Percentiles rank a stretch among this genome's conserved stretches.
Evolutionary conservation across 2,329 filamentous ascomycete genomes (phyloP).

Genomic region (Diplocarpon rosae): DNA sequence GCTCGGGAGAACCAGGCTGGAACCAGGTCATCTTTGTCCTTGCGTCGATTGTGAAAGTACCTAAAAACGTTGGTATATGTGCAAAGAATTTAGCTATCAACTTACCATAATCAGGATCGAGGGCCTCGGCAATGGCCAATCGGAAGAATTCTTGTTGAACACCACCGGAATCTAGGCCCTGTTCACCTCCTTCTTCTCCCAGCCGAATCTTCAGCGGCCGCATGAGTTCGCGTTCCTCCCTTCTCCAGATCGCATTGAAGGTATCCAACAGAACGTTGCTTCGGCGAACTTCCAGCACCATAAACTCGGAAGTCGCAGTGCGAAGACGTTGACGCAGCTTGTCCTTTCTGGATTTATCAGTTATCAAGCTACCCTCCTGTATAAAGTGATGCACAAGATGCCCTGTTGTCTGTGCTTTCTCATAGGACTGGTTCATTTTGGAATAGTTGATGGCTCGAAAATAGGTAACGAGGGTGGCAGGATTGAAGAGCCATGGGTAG

Average conservation of each 20-base stretch:
- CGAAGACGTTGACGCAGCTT: conserved; percentile 52
- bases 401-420: conserved; percentile 51
- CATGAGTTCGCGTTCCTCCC: conserved; percentile 70
- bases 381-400: conserved; percentile 43
- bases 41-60: conserved; percentile 68
- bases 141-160: conserved; percentile 97
- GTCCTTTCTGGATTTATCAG: conserved; percentile 45
- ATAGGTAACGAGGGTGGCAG: conserved; percentile 63
- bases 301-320: conserved; percentile 57
- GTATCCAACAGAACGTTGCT: conserved; percentile 59
- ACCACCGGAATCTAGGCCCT: conserved; percentile 86
- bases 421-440: conserved; percentile 70
- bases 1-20: conserved; percentile 67
- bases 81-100: not conserved
- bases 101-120: conserved; percentile 63
- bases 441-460: conserved; percentile 85
- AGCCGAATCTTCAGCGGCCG: conserved; percentile 82
- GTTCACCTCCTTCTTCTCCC: conserved; percentile 70
- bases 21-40: conserved; percentile 81
- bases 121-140: conserved; percentile 65
- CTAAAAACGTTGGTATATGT: conserved; percentile 21
- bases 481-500: conserved; percentile 69
- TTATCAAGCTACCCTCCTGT: conserved; percentile 42
- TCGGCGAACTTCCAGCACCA: conserved; percentile 59
- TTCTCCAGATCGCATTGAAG: conserved; percentile 81